Conservation (phyloP, 2,329 filamentous ascomycete species). For the Trichoderma atroviride region DNA sequence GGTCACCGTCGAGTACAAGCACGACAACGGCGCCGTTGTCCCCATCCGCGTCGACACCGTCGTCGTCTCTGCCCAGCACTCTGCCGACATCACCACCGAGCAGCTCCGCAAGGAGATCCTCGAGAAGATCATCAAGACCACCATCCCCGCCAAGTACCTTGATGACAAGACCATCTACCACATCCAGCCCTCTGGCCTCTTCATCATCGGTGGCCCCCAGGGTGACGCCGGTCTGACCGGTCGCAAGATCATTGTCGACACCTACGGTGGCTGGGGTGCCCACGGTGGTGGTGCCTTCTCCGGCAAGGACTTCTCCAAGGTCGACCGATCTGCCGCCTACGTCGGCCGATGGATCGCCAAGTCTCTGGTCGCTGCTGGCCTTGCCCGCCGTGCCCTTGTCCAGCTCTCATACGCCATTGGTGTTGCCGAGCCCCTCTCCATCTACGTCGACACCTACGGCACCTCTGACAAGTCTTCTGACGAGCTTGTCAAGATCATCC, state of each 20-base stretch:
- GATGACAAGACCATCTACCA: conserved; percentile 96
- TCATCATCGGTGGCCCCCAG: conserved; percentile 99
- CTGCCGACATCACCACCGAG: conserved; percentile 84
- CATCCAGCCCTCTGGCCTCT: conserved; percentile 97
- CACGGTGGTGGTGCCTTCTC: conserved; percentile 99
- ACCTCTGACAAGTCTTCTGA: conserved; percentile 87
- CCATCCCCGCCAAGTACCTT: conserved; percentile 89
- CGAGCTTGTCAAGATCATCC: conserved; percentile 93
- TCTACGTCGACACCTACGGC: conserved; percentile 97
- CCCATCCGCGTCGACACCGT: conserved; percentile 94
- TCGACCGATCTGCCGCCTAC: conserved; percentile 97
- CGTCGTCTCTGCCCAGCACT: conserved; percentile 95
- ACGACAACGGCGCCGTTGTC: conserved; percentile 91
- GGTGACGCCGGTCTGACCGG: conserved; percentile 98
- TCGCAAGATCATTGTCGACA: conserved; percentile 99
- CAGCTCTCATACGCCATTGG: conserved; percentile 99
- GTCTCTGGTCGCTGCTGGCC: conserved; percentile 86
- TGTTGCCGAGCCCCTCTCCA: conserved; percentile 94
- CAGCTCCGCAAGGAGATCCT: conserved; percentile 90
- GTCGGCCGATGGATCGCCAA: conserved; percentile 98
- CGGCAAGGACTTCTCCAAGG: conserved; percentile 99
- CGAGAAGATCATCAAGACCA: conserved; percentile 95
- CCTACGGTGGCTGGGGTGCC: conserved; percentile 99
- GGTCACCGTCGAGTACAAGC: conserved; percentile 97
- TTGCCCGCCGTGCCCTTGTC: conserved; percentile 90